Evolutionary conservation across 1,284 basidiomycete genomes (phyloP), one percentile per base, ranked within the genome.

Genomic region (Fomitiporia mediterranea): DNA sequence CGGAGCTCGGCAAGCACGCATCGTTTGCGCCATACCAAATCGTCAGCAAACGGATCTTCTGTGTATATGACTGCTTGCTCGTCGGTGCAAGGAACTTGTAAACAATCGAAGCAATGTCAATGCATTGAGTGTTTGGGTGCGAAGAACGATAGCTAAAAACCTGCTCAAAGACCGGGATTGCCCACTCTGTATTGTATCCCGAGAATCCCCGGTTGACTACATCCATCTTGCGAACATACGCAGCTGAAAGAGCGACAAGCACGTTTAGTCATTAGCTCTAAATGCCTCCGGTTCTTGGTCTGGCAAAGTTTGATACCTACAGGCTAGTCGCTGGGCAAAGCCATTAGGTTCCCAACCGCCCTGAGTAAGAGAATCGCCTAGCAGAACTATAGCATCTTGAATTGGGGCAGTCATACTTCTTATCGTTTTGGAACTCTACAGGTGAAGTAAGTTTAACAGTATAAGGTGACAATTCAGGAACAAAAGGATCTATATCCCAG

Each of bases 1-100:
- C 56, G 54, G 60, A 67, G 47, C 63, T 49, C 43, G 72, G 70
- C 32, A 87, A 71, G 62, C 79, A 78, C 13, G 90, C 79, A 66
- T 94, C 93, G 69, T 95, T 95, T 8, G 91, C 90, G 50, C 92
- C 93, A 62, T 89, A 91, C 92, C 91, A 96, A 66, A 96, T 85
- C 9, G 82, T 83, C 58, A 95, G 73, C 19, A 95, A 70, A 47
- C 80, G 81, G 44, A 93, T 78, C 59, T 80, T 83, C n/a, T 80
- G 81, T 44, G 74, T 74, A 46, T 76, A 71, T 43, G 70, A 66
- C 51, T 76, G 75, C 51, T 79, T 73, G n/a, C 75, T 65, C 61
- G 73, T 72, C 55, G 76, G 40, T 30, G 35, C 40, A 13, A 57
- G 56, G 35, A 44, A 58, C 56, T 58, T 7, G 2, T 13, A 34